Conservation (phyloP, 257 asterid genomes). For the Jacaranda mimosifolia region DNA sequence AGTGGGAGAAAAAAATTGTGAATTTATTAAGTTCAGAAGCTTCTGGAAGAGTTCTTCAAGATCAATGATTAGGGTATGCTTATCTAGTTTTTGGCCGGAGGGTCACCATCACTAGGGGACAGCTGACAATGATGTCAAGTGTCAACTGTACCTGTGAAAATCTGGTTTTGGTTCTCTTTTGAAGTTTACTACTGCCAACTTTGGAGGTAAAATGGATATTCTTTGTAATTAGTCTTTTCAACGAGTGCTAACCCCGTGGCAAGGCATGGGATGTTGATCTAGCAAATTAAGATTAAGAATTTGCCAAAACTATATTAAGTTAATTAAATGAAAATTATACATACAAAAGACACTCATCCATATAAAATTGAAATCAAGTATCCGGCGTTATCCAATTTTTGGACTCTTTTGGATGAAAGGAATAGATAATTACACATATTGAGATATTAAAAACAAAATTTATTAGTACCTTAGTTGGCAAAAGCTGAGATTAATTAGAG, state of each 20-base stretch:
- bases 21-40: neutral
- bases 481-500: no score
- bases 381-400: no score
- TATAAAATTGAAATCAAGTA: no score
- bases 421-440: no score
- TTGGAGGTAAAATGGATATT: neutral
- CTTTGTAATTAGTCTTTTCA: neutral
- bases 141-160: neutral
- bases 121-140: neutral
- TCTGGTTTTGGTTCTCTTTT: neutral
- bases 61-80: conserved; percentile 22
- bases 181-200: neutral
- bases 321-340: no score
- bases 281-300: no score
- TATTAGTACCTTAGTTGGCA: no score
- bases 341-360: no score
- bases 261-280: no score
- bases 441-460: no score
- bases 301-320: no score
- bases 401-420: no score
- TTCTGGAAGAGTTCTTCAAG: conserved; percentile 25
- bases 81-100: neutral
- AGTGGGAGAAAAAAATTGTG: conserved; percentile 18
- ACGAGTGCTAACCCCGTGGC: neutral
- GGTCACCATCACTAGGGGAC: conserved; percentile 9